Evolutionary conservation across 225 moss, liverwort and hornwort genomes (phyloP).

Genomic region (Takakia lepidozioides): DNA sequence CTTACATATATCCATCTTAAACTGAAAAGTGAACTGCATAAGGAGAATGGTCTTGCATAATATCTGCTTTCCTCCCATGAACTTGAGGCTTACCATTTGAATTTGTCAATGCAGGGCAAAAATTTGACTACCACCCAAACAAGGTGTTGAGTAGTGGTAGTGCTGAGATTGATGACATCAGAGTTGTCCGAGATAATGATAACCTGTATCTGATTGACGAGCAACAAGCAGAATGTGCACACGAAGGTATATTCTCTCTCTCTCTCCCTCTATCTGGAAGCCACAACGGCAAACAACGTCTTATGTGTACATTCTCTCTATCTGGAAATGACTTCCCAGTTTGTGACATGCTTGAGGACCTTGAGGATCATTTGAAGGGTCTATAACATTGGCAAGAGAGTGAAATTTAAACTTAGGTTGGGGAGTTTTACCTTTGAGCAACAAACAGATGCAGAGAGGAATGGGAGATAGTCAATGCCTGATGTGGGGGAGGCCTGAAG

Average conservation of each 20-base stretch:
- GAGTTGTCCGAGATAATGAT: constrained; percentile 63
- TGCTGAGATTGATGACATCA: constrained; percentile 71
- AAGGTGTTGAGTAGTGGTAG: constrained; percentile 58
- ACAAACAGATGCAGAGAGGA: no score
- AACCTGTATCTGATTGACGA: constrained; percentile 62
- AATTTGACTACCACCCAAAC: constrained; percentile 45
- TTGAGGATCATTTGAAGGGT: no score
- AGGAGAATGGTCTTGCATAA: background rate
- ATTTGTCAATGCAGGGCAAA: constrained; percentile 28
- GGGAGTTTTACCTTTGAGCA: no score
- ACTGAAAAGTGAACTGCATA: background rate
- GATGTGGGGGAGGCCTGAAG: no score
- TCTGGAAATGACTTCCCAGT: background rate
- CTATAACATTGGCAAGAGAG: no score
- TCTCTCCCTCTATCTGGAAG: background rate
- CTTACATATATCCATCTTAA: background rate
- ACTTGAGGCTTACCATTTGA: background rate
- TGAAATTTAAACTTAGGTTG: no score
- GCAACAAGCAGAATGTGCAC: constrained; percentile 19
- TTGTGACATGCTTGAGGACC: no score
- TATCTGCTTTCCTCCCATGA: background rate
- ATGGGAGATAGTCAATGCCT: no score
- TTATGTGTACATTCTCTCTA: background rate
- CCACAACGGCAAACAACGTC: background rate
- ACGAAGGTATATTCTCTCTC: constrained; percentile 24